Conservation (phyloP, 2,329 filamentous ascomycete species). For the Colletotrichum sp. region DNA sequence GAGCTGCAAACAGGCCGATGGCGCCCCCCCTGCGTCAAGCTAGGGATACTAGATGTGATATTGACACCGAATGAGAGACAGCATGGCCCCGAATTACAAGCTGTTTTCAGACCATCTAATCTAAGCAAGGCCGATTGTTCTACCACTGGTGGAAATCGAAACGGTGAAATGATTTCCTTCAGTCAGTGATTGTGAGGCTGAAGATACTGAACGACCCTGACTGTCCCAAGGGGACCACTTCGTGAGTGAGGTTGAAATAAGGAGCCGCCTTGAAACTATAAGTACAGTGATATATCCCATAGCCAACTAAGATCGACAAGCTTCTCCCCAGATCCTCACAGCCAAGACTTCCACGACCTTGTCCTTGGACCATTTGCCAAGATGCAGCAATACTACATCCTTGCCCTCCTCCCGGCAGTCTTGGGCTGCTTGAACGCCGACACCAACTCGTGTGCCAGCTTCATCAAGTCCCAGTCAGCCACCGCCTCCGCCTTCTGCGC, state of each 20-base stretch:
- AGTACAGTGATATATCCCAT: not conserved
- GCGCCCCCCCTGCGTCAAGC: not conserved
- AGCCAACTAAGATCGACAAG: not conserved
- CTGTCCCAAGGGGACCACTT: not conserved
- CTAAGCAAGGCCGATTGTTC: not conserved
- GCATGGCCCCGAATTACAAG: not conserved
- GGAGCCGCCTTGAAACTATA: not conserved
- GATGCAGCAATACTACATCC: constrained; percentile 25
- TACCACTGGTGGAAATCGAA: not conserved
- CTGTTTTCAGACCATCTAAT: not conserved
- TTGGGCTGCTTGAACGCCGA: constrained; percentile 33
- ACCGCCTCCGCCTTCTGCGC: constrained; percentile 36
- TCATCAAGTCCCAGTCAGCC: constrained; percentile 32
- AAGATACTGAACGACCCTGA: not conserved
- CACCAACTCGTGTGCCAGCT: constrained; percentile 34
- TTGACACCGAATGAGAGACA: too few relatives aligned
- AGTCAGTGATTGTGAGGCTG: not conserved
- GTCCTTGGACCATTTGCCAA: not conserved
- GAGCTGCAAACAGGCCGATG: not conserved
- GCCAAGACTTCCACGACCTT: not conserved
- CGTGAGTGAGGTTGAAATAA: not conserved
- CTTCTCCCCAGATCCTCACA: not conserved
- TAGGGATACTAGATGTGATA: not conserved
- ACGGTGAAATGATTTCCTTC: not conserved
- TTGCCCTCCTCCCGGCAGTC: constrained; percentile 26